These are phyloP conservation scores for Helicostylum pulchrum DNA, from an alignment of 192 early-diverging fungal species.

Conservation along the genomic window DNA sequence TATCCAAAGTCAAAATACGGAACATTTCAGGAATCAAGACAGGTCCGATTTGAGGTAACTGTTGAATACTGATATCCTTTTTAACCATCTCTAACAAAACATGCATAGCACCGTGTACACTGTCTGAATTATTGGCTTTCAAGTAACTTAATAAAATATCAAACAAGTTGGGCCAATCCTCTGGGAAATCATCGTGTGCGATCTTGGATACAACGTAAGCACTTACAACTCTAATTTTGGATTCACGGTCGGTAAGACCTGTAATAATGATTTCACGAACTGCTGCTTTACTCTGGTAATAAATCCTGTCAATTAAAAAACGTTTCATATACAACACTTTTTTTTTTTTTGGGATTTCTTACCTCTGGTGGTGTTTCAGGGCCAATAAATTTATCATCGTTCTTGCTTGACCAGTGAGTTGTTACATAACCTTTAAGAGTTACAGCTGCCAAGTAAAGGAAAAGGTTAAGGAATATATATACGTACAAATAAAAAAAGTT, in stretches of 20 bases:
- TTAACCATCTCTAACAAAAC: slow-evolving; percentile 83
- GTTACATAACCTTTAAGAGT: slow-evolving; percentile 72
- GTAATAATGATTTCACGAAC: slow-evolving; percentile 55
- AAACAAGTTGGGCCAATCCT: slow-evolving; percentile 89
- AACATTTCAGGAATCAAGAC: slow-evolving; percentile 80
- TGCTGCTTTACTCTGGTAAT: slow-evolving; percentile 50
- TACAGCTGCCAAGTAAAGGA: slow-evolving; percentile 58
- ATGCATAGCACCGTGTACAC: slow-evolving; percentile 86
- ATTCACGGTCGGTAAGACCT: slow-evolving; percentile 57
- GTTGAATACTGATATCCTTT: slow-evolving; percentile 83
- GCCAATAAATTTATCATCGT: slow-evolving; percentile 46
- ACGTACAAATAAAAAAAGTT: not conserved
- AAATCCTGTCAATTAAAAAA: not conserved
- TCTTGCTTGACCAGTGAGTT: slow-evolving; percentile 71
- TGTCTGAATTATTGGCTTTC: slow-evolving; percentile 58
- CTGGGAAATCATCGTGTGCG: slow-evolving; percentile 91
- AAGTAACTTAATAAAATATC: slow-evolving; percentile 68
- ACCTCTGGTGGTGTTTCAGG: slow-evolving; percentile 62
- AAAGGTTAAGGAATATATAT: slow-evolving; percentile 23
- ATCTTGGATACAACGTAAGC: slow-evolving; percentile 87
- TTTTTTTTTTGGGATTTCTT: slow-evolving; percentile 8
- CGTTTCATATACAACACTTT: too few species aligned
- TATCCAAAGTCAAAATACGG: slow-evolving; percentile 66
- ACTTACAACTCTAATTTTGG: slow-evolving; percentile 60
- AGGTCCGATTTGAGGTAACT: slow-evolving; percentile 80